Percentiles rank a stretch among this genome's conserved stretches.
phyloP scores from a whole-genome alignment of 176 grass and related monocot species.

The Avena eriantha region DNA sequence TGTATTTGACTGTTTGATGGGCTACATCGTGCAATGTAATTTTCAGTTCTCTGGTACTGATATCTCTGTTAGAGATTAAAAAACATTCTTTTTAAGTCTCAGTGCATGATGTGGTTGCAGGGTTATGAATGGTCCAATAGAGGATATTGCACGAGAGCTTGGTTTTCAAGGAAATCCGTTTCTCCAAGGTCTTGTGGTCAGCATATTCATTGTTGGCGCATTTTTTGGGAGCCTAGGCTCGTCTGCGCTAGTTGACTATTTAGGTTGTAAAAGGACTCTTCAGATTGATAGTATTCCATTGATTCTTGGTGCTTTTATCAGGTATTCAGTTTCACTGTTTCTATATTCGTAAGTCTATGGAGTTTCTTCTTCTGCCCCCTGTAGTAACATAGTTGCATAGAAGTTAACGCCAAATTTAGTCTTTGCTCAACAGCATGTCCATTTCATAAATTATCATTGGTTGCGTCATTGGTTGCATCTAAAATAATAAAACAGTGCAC shows the following conservation, averaged over 20 bases:
- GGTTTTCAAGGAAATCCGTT: slow-evolving; percentile 92
- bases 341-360: slow-evolving; percentile 29
- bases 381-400: slow-evolving; percentile 21
- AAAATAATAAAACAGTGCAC: slow-evolving; percentile 60
- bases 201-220: slow-evolving; percentile 96
- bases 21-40: neutral
- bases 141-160: slow-evolving; percentile 88
- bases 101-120: slow-evolving; percentile 56
- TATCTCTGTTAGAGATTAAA: neutral
- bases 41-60: neutral
- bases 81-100: neutral
- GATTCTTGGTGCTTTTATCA: slow-evolving; percentile 86
- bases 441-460: slow-evolving; percentile 39
- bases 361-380: slow-evolving; percentile 23
- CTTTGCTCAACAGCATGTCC: neutral
- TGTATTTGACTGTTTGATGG: slow-evolving; percentile 3
- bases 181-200: slow-evolving; percentile 95
- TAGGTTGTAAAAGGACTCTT: slow-evolving; percentile 91
- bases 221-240: slow-evolving; percentile 88
- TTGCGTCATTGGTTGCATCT: slow-evolving; percentile 30
- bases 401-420: slow-evolving; percentile 17
- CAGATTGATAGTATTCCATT: slow-evolving; percentile 86
- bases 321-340: slow-evolving; percentile 55
- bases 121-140: slow-evolving; percentile 98
- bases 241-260: slow-evolving; percentile 79